These are phyloP conservation scores for Chamaecrista fasciculata DNA, from an alignment of 306 rosid genomes.

Conservation along the genomic window DNA sequence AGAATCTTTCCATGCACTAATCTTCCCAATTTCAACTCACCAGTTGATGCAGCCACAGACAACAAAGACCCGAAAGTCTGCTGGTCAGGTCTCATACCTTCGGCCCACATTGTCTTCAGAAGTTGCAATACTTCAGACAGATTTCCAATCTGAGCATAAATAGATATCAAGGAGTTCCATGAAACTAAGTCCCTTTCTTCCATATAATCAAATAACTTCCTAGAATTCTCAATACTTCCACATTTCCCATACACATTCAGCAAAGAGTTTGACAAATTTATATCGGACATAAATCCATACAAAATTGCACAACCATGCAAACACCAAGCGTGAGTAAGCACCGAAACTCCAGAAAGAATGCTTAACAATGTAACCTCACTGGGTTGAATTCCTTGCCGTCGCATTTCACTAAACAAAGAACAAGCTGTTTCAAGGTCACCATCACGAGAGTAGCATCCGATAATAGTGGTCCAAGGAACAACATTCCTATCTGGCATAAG, in stretches of 20 bases:
- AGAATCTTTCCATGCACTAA: slow-evolving; percentile 63
- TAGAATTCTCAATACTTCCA: slow-evolving; percentile 52
- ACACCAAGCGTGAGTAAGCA: slow-evolving; percentile 43
- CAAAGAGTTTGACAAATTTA: slow-evolving; percentile 51
- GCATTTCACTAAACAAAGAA: slow-evolving; percentile 49
- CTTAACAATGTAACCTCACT: slow-evolving; percentile 58
- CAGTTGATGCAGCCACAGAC: slow-evolving; percentile 45
- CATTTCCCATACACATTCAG: slow-evolving; percentile 63
- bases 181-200: slow-evolving; percentile 52
- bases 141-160: slow-evolving; percentile 55
- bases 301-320: slow-evolving; percentile 61
- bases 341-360: slow-evolving; percentile 53
- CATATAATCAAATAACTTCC: slow-evolving; percentile 57
- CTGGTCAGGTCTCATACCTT: slow-evolving; percentile 46
- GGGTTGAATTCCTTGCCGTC: slow-evolving; percentile 50
- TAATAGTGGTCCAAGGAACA: slow-evolving; percentile 83
- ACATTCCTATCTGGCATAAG: slow-evolving; percentile 61
- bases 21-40: slow-evolving; percentile 54
- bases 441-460: slow-evolving; percentile 56
- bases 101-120: slow-evolving; percentile 45
- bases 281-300: slow-evolving; percentile 57
- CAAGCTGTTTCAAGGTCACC: slow-evolving; percentile 39
- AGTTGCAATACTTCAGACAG: slow-evolving; percentile 36
- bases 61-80: slow-evolving; percentile 53
- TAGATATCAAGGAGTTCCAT: slow-evolving; percentile 65